Evolutionary conservation across 768 basidiomycete genomes (phyloP), one percentile per base, ranked within the genome.

Genomic region (Phaffia australis): DNA sequence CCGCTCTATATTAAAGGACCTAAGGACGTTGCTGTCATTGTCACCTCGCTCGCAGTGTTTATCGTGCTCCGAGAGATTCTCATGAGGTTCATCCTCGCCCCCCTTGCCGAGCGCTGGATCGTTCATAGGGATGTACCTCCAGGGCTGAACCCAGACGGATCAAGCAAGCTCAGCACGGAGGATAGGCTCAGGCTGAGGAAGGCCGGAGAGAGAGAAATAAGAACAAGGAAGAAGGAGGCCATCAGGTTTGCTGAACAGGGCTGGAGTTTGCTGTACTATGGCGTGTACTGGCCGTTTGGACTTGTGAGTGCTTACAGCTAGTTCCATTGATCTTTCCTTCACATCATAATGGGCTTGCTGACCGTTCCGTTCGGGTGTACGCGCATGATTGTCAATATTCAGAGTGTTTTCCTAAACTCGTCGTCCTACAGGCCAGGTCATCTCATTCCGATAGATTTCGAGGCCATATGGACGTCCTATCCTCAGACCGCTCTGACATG

Each of bases 231-330:
- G 70, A 84, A 88, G 71, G 78, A 83, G 69, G 85, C 91, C 51
- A 75, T 88, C 55, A 81, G 95, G 71, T 98, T 98, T 74, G 89
- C 90, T 2, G 95, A 99, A 76, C 95, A 99, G 77, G 88, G 90
- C 65, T 98, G 91, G 89, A 84, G 84, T 47, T 81, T 85, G 55
- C 76, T 89, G 58, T 98, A 94, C 76, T 91, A 88, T 54, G 68
- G 48, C 50, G 64, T 83, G 1, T 87, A 85, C 71, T 94, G 87
- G 82, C 76, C 76, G 25, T 84, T 84, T 75, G 94, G 94, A 32
- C 71, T 89, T 70, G 94, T 94, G 74, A 76, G 92, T 85, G n/a
- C 60, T 46, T 8, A 23, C 29, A 42, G 6, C n/a, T 57, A 21
- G 14, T 56, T 5, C 27, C 27, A 27, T 56, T 57, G 21, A 42